Evolutionary conservation across 257 asterid genomes (phyloP).

Genomic region (Thymus mandschuricus): DNA sequence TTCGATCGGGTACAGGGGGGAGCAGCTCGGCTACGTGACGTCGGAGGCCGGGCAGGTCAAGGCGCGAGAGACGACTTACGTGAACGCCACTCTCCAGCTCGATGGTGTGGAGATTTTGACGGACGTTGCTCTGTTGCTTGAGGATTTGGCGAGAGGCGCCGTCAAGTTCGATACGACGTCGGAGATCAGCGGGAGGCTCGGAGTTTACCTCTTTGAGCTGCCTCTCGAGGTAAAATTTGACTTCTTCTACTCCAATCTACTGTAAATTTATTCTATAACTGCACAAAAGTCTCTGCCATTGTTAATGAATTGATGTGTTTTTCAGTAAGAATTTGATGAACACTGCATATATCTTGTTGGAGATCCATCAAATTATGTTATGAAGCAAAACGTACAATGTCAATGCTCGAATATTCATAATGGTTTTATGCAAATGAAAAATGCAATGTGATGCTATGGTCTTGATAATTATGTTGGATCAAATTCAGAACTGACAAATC

Average conservation of each 20-base stretch:
- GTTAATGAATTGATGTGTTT: not conserved
- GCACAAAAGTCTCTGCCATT: not conserved
- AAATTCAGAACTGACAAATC: not conserved
- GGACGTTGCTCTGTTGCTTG: slow-evolving; percentile 63
- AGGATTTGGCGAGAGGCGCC: slow-evolving; percentile 70
- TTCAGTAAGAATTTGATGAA: slow-evolving; percentile 4
- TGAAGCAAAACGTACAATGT: not conserved
- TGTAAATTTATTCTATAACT: not conserved
- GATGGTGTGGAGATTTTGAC: slow-evolving; percentile 61
- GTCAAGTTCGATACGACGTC: slow-evolving; percentile 71
- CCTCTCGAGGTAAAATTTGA: slow-evolving; percentile 63
- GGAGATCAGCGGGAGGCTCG: slow-evolving; percentile 64
- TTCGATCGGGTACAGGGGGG: slow-evolving; percentile 71
- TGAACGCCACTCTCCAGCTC: slow-evolving; percentile 78
- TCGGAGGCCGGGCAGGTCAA: slow-evolving; percentile 60
- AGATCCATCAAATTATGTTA: not conserved
- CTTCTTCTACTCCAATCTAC: not conserved
- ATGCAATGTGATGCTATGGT: not conserved
- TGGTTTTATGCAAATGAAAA: too few species aligned
- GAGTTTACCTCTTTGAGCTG: slow-evolving; percentile 49
- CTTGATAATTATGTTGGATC: not conserved
- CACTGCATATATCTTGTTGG: not conserved
- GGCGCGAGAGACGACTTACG: slow-evolving; percentile 65
- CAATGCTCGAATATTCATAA: not conserved
- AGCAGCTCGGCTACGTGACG: slow-evolving; percentile 62